phyloP scores from a whole-genome alignment of 345 rosid species.

The Populus davidiana region DNA sequence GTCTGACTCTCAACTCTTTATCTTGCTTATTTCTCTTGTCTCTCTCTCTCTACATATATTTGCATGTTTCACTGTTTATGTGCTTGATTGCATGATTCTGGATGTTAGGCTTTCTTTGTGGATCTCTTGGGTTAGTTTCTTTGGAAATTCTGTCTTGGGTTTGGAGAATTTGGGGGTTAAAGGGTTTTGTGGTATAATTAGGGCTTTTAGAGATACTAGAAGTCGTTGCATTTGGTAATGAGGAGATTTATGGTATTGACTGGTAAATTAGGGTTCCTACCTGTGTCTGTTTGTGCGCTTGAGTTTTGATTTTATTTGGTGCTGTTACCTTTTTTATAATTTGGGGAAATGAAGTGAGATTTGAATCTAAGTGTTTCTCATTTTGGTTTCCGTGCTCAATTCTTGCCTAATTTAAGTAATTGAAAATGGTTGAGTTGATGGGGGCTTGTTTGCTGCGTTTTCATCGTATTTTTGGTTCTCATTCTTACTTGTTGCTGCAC shows the following conservation, averaged over 20 bases:
- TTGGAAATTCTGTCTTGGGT: not conserved
- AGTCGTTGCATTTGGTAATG: not conserved
- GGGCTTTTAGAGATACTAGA: not conserved
- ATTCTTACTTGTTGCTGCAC: not conserved
- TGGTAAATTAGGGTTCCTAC: not conserved
- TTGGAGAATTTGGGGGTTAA: not conserved
- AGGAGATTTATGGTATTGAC: not conserved
- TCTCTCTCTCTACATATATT: too few species aligned
- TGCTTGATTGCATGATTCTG: not conserved
- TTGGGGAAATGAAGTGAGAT: not conserved
- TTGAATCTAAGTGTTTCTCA: not conserved
- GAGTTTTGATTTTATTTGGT: not conserved
- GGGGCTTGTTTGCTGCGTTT: not conserved
- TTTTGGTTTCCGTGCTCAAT: not conserved
- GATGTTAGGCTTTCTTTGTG: conserved; percentile 13
- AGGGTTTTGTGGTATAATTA: not conserved
- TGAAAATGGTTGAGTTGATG: not conserved
- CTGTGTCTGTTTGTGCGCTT: not conserved
- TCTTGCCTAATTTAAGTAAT: not conserved
- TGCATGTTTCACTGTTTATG: not conserved
- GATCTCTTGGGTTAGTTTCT: not conserved
- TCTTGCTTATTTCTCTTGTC: not conserved
- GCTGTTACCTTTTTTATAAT: not conserved
- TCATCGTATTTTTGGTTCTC: not conserved
- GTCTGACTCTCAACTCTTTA: conserved; percentile 23